Evolutionary conservation across 768 basidiomycete species (phyloP), one percentile per base, ranked within the genome.

Genomic region (Tricholoma sp.): DNA sequence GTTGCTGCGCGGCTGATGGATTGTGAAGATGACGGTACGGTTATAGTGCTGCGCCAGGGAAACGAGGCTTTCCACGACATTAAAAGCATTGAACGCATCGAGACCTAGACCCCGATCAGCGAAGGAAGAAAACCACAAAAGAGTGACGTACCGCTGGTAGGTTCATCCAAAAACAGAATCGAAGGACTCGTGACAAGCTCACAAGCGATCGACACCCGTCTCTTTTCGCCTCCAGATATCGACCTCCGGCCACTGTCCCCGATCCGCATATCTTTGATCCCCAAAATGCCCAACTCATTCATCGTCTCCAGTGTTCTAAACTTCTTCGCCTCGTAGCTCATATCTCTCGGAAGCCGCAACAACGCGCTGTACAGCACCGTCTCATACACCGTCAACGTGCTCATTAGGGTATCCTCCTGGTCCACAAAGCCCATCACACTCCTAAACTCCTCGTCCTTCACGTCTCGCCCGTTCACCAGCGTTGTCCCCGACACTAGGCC

Each of bases 1-100:
- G n/a, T n/a, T n/a, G n/a, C n/a, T n/a, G n/a, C n/a, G n/a, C 12
- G 96, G 97, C 70, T 98, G 97, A 65, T 99, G 97, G 56, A 99
- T 98, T 0, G 96, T 98, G 75, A 98, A 97, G 57, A 98, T 80
- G 52, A 98, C 92, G 0, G 95, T 98, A 32, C 96, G 87, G 61
- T 95, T 93, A 72, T 94, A 98, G 63, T 88, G 83, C 27, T 84
- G 77, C 4, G 95, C 93, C 21, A 98, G 81, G 14, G 88, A 86
- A 1, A 89, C 88, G 21, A 99, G 79, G 34, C 88, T 85, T 41
- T 95, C 94, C 34, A 99, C 79, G 61, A 99, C 96, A 61, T 97
- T 98, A 77, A 82, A 89, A 0, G 97, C 96, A 60, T 98, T 98
- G 74, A 85, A 98, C 0, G 96, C 85, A 66, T 99, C 96, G 45